phyloP scores from a whole-genome alignment of 768 basidiomycete species.

The Infundibulicybe gibba region DNA sequence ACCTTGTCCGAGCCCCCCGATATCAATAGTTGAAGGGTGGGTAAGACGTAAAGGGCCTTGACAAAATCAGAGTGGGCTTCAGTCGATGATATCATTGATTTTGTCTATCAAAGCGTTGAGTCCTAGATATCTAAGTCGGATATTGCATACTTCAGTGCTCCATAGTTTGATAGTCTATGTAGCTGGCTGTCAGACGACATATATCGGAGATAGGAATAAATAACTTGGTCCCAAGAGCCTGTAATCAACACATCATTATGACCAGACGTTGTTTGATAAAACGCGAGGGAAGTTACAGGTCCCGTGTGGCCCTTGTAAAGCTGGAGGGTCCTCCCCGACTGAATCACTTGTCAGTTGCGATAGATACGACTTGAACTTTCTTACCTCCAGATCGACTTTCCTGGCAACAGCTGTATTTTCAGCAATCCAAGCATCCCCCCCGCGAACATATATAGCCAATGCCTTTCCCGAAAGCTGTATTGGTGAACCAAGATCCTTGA shows the following conservation, averaged over 20 bases:
- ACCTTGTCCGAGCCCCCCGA: conserved; percentile 91
- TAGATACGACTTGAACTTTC: conserved; percentile 2
- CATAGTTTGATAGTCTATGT: conserved; percentile 82
- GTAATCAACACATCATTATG: conserved; percentile 65
- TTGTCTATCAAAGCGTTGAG: conserved; percentile 48
- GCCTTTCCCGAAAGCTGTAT: conserved; percentile 76
- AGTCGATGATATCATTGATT: conserved; percentile 64
- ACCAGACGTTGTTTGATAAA: conserved; percentile 43
- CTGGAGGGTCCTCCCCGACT: conserved; percentile 81
- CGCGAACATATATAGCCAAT: conserved; percentile 62
- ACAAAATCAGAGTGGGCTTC: conserved; percentile 88
- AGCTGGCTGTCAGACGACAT: no score
- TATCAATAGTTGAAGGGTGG: conserved; percentile 61
- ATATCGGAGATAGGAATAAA: background rate
- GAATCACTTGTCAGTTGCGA: conserved; percentile 6
- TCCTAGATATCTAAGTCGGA: conserved; percentile 39
- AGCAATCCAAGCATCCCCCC: conserved; percentile 77
- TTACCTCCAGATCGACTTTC: conserved; percentile 75
- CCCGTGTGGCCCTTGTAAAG: conserved; percentile 83
- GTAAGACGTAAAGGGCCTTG: conserved; percentile 75
- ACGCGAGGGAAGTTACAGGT: conserved; percentile 82
- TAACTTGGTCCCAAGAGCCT: conserved; percentile 91
- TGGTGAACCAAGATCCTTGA: conserved; percentile 72
- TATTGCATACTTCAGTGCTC: conserved; percentile 40
- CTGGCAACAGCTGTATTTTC: conserved; percentile 78